phyloP scores from a whole-genome alignment of 768 basidiomycete genomes.

The Boletus subparvulus region DNA sequence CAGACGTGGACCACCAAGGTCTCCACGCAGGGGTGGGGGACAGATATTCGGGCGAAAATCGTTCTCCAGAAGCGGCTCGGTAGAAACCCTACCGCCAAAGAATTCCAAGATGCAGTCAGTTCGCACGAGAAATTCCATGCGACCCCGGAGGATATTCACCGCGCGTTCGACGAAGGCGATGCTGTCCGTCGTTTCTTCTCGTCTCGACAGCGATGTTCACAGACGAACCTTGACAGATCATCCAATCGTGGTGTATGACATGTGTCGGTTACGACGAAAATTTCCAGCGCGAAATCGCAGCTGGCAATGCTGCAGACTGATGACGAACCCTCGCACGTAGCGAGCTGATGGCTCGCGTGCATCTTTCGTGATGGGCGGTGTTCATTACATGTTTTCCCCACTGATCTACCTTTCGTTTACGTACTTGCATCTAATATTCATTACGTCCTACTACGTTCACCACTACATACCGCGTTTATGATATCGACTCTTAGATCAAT shows the following conservation, averaged over 20 bases:
- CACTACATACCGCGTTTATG: too few species aligned
- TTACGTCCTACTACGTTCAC: too few species aligned
- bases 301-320: conserved; percentile 8
- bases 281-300: conserved; percentile 19
- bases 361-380: too few species aligned
- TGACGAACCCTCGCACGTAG: too few species aligned
- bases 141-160: conserved; percentile 12
- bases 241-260: conserved; percentile 18
- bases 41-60: conserved; percentile 15
- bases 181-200: conserved; percentile 1
- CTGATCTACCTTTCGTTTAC: too few species aligned
- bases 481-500: too few species aligned
- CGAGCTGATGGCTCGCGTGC: too few species aligned
- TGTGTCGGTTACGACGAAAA: conserved; percentile 23
- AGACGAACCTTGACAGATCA: background rate
- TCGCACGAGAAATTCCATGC: conserved; percentile 13
- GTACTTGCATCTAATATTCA: too few species aligned
- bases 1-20: conserved; percentile 22
- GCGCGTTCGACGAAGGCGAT: conserved; percentile 17
- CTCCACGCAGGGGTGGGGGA: conserved; percentile 11
- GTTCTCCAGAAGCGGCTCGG: conserved; percentile 15
- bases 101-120: background rate
- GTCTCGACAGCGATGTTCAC: background rate
- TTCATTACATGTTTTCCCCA: too few species aligned
- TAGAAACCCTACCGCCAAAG: conserved; percentile 12